Conservation (phyloP, 345 rosid genomes). For the Passiflora organensis region DNA sequence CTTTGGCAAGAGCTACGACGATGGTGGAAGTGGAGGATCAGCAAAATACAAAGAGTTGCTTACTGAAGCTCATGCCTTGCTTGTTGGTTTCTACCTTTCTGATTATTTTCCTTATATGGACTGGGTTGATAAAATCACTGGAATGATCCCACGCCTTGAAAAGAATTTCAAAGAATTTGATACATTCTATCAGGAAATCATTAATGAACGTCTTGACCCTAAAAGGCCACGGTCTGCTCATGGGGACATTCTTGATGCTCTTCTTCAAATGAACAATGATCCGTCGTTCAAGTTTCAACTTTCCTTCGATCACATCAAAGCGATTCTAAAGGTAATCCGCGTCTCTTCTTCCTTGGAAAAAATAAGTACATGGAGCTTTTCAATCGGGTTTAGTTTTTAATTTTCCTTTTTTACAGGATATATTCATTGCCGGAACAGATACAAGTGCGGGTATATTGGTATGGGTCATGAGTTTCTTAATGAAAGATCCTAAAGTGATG, state of each 20-base stretch:
- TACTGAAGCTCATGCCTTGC: constrained; percentile 24
- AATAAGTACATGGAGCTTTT: too few relatives aligned
- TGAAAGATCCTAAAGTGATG: constrained; percentile 10
- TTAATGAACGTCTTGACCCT: constrained; percentile 35
- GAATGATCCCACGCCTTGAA: constrained; percentile 23
- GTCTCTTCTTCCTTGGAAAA: neutral
- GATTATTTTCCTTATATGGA: constrained; percentile 41
- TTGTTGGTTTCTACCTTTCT: constrained; percentile 33
- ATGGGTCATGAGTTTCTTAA: constrained; percentile 20
- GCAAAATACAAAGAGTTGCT: constrained; percentile 25
- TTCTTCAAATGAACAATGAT: neutral
- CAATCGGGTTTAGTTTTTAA: neutral
- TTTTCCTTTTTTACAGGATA: neutral
- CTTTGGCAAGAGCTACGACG: too few relatives aligned
- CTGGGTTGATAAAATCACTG: constrained; percentile 38
- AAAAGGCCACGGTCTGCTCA: constrained; percentile 13
- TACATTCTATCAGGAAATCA: constrained; percentile 29
- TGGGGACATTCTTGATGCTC: constrained; percentile 17
- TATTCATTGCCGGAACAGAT: neutral
- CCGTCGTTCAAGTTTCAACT: neutral
- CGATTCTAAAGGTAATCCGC: too few relatives aligned
- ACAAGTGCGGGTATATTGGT: neutral
- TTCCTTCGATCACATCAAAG: neutral
- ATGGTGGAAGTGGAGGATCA: constrained; percentile 21
- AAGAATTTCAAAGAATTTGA: too few relatives aligned